A percentile compares a stretch with the other conserved stretches of the same genome.
Evolutionary conservation across 306 rosid species (phyloP).

Genomic region (Ceratonia siliqua): DNA sequence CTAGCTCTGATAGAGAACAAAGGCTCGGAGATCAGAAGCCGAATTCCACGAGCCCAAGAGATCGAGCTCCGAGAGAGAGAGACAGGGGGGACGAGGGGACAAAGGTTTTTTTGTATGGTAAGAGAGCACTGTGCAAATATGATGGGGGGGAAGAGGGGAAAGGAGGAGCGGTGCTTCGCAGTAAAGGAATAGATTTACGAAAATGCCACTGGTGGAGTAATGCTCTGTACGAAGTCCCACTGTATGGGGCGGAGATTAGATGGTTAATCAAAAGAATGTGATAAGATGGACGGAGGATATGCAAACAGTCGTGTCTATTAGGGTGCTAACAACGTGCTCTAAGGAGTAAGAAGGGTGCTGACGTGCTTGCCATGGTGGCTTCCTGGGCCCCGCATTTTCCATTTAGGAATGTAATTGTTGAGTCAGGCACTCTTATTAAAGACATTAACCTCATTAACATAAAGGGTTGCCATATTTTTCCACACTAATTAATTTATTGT

Average conservation of each 20-base stretch:
- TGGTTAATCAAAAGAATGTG: background rate
- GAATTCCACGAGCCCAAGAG: conserved; percentile 46
- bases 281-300: conserved; percentile 7
- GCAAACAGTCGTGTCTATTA: background rate
- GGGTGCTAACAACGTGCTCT: background rate
- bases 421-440: too few species aligned
- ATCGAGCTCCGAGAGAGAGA: conserved; percentile 46
- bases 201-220: conserved; percentile 50
- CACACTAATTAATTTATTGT: too few species aligned
- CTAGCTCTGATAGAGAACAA: conserved; percentile 38
- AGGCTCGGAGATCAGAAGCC: conserved; percentile 46
- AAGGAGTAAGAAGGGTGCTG: background rate
- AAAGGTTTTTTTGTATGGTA: conserved; percentile 32
- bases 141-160: conserved; percentile 14
- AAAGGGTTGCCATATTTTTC: too few species aligned
- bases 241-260: background rate
- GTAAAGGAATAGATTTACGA: conserved; percentile 50
- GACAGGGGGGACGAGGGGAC: conserved; percentile 2
- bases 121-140: conserved; percentile 28
- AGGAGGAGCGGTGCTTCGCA: conserved; percentile 32
- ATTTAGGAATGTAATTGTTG: too few species aligned
- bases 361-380: conserved; percentile 27
- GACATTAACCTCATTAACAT: too few species aligned
- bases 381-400: background rate
- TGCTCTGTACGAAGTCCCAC: background rate